Evolutionary conservation across 2,329 filamentous ascomycete species (phyloP).

Genomic region (Cercospora sojina): DNA sequence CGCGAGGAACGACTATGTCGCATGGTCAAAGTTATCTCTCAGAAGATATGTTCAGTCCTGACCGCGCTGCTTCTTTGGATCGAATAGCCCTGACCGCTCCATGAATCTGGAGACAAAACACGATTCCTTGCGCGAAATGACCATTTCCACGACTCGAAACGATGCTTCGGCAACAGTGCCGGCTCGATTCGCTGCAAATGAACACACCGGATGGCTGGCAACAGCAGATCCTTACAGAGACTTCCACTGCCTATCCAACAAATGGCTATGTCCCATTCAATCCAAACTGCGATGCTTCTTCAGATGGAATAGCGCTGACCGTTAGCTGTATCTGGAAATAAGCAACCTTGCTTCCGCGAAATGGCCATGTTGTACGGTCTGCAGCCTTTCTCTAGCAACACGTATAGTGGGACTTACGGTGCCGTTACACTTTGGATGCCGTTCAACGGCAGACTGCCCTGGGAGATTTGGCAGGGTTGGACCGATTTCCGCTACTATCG

Average conservation of each 20-base stretch:
- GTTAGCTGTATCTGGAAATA: no score
- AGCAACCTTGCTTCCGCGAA: background rate
- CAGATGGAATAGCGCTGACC: background rate
- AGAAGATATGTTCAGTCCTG: accelerated
- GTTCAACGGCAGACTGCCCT: no score
- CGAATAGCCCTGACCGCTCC: background rate
- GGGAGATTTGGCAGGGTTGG: no score
- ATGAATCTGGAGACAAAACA: background rate
- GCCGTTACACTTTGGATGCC: background rate
- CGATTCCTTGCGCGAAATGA: background rate
- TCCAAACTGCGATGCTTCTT: background rate
- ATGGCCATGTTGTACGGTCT: background rate
- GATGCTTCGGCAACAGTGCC: background rate
- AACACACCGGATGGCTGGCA: background rate
- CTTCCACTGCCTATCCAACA: background rate
- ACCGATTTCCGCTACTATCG: no score
- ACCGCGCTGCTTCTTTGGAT: background rate
- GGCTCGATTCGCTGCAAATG: background rate
- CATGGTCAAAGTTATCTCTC: background rate
- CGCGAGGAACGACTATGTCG: background rate
- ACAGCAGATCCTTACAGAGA: background rate
- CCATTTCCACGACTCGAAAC: background rate
- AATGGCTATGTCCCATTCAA: background rate
- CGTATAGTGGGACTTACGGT: background rate
- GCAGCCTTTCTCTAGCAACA: background rate